Base-by-base conservation (phyloP, 331 rosid genomes). In the Phaseolus coccineus region DNA sequence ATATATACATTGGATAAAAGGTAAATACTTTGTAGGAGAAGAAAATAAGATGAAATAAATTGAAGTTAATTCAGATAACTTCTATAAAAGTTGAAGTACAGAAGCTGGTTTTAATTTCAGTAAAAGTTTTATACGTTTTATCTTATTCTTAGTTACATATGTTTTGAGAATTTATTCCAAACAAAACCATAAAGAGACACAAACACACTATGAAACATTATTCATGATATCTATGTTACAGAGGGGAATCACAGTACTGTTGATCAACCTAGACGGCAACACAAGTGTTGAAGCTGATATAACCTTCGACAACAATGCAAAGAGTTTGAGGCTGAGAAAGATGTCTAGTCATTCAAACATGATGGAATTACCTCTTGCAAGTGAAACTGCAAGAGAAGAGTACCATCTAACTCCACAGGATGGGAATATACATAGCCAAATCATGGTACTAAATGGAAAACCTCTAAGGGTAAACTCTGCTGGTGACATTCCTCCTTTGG, bases 401-500 rank as follows among this genome's bases (percentile, higher is more conserved):
- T 96, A 93, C 85, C 99, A 93, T 85, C 81, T 93, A 71, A 87
- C 92, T 44, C 72, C 99, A 6, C 80, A 83, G 53, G 88, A 78
- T 74, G 90, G 96, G 69, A 69, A 93, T 74, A 48, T 96, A 76
- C 94, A 89, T 37, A 93, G 98, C 91, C 98, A 91, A 87, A 81
- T 79, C 65, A 64, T 88, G 91, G 58, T 89, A 42, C 89, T 96
- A 7, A 96, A 96, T 77, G 99, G 98, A 22, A 85, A 90, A 0
- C 42, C 77, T 83, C 84, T 96, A n/a, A 50, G 40, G 37, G 82
- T 93, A 64, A 82, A 84, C 77, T 78, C 96, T 53, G 83, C 77
- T 15, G 94, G 96, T 40, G 82, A 82, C 9, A 91, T 96, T 58
- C 99, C 99, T 80, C 40, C 81, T 39, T 80, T 91, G 71, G 79